Percentiles rank a stretch among this genome's conserved stretches.
Evolutionary conservation across 768 basidiomycete species (phyloP).

Genomic region (Sarcomyxa edulis): DNA sequence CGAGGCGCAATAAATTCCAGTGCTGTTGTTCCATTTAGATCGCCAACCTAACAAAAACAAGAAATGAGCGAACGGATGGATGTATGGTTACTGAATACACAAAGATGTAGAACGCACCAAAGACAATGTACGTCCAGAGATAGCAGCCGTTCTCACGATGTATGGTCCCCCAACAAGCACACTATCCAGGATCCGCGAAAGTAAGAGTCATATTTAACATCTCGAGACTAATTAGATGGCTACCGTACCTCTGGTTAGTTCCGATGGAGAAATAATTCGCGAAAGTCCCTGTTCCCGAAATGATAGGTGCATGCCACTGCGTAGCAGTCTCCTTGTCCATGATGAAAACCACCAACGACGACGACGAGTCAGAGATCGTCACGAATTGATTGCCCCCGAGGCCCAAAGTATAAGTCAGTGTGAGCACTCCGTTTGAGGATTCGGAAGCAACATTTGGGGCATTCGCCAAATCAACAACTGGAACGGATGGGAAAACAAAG

Average conservation of each 20-base stretch:
- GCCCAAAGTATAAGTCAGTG: conserved; percentile 31
- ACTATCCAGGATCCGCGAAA: conserved; percentile 13
- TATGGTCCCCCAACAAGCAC: conserved; percentile 50
- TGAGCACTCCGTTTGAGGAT: conserved; percentile 31
- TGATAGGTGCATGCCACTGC: conserved; percentile 44
- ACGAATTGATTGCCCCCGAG: conserved; percentile 29
- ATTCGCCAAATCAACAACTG: conserved; percentile 22
- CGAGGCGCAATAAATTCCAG: conserved; percentile 39
- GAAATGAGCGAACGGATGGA: not conserved
- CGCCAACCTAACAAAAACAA: conserved; percentile 31
- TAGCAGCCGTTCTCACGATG: conserved; percentile 42
- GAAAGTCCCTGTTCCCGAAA: conserved; percentile 29
- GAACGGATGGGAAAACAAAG: conserved; percentile 25
- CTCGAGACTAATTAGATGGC: not conserved
- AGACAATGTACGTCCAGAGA: conserved; percentile 28
- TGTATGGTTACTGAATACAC: not conserved
- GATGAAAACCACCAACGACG: conserved; percentile 25
- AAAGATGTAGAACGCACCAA: conserved; percentile 21
- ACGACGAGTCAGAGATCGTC: conserved; percentile 21
- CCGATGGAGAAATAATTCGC: conserved; percentile 40
- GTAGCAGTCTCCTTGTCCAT: conserved; percentile 45
- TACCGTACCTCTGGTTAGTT: conserved; percentile 37
- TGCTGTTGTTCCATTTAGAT: conserved; percentile 42
- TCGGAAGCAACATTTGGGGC: conserved; percentile 25
- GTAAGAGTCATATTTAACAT: no score